Evolutionary conservation across 306 rosid species (phyloP), one percentile per base, ranked within the genome.

Genomic region (Erythrophleum fordii): DNA sequence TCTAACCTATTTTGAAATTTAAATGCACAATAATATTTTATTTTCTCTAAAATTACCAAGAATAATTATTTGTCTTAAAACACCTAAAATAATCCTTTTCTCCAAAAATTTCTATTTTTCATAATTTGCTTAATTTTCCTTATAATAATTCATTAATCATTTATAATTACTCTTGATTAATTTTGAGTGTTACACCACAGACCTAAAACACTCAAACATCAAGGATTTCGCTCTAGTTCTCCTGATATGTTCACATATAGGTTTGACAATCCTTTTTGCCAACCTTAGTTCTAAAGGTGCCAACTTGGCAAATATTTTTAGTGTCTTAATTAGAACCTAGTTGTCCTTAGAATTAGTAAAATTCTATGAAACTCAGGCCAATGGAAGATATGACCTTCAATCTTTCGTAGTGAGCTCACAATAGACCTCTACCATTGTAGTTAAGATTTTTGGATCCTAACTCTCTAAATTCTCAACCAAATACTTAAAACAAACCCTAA

Each of bases 281-380:
- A 94, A 72, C 89, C 97, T 89, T 4, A 90, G 91, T 72, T 92
- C 97, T 3, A 94, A 76, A 22, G 90, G 91, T 22, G 85, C 97
- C 88, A 94, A 82, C 75, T 86, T 88, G 0, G 92, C 76, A 75
- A 92, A 94, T 37, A 94, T 90, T 86, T 92, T 94, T 46, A 92
- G 87, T n/a, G n/a, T 87, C 89, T 94, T 92, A 48, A 94, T 94
- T 64, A 92, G 60, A 58, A 94, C 86, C 98, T 97, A 94, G 79
- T 91, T 94, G 81, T 94, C 91, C 92, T 84, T 92, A 8, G 88
- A 91, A 75, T 92, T 91, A 42, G 82, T 85, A 92, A 80, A 80
- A 94, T 85, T 69, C 82, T 86, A 59, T 89, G 87, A 81, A 94
- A 92, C 86, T 94, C 95, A 0, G 98, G 97, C 97, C 84, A 94